Percentiles rank a stretch among this genome's conserved stretches.
Conservation (phyloP, 257 asterid species). For the Plectranthus barbatus region DNA sequence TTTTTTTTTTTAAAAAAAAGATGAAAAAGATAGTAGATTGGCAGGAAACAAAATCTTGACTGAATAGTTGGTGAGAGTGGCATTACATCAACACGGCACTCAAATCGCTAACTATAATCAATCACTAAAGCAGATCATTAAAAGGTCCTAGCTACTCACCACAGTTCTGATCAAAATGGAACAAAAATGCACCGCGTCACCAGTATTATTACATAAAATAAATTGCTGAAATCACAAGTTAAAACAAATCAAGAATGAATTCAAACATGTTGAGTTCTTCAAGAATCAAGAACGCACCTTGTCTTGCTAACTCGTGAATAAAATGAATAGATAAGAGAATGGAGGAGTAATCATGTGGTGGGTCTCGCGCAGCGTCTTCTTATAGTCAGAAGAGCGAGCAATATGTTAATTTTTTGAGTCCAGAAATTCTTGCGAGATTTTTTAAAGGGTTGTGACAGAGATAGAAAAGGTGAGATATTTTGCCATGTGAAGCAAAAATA, state of each 20-base stretch:
- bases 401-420: neutral
- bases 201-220: neutral
- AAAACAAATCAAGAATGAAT: neutral
- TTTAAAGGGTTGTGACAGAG: neutral
- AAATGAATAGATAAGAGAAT: neutral
- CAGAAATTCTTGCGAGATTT: neutral
- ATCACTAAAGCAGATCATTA: neutral
- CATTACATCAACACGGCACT: constrained; percentile 1
- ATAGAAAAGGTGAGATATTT: constrained; percentile 24
- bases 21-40: neutral
- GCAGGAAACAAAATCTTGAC: neutral
- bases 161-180: constrained; percentile 3
- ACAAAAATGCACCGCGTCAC: neutral
- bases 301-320: constrained; percentile 2
- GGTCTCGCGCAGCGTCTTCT: neutral
- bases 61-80: neutral
- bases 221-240: neutral
- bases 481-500: constrained; percentile 15
- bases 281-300: constrained; percentile 19
- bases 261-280: neutral
- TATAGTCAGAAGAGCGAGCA: neutral
- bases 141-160: constrained; percentile 9
- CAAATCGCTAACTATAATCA: neutral
- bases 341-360: neutral
- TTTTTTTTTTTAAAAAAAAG: neutral